Evolutionary conservation across 2,329 filamentous ascomycete genomes (phyloP), one percentile per base, ranked within the genome.

Genomic region (Penicillium rolfsii): DNA sequence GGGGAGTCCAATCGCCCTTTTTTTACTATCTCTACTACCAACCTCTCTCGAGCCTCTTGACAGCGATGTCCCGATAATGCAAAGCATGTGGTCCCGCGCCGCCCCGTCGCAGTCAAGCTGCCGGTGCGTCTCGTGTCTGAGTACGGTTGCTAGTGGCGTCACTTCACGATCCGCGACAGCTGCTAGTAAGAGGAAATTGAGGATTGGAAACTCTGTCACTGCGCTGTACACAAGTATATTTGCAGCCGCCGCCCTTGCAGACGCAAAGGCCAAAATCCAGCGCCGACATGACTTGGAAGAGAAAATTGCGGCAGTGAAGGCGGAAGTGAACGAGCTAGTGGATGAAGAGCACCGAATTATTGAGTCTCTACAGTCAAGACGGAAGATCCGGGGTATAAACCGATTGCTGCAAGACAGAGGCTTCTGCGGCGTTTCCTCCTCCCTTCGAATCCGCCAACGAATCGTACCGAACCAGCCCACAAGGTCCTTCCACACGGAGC

Each of bases 141-240:
- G 73, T 59, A 76, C 75, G 36, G 69, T 66, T 46, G 67, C 72
- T 40, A 74, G 71, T 62, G 73, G 70, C 35, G 64, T 79, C 26
- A 68, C 76, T 24, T 76, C 74, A 53, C 72, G 75, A 58, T 65
- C 75, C 45, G 63, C 73, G 35, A 70, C 75, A 36, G 72, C 75
- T 22, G 72, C 78, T 26, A 74, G 74, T 59, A 75, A 74, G 53
- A 72, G 71, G 65, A 72, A 74, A 35, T 69, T 80, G 57, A 72
- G 75, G 24, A 68, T 79, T 54, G 77, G 74, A n/a, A 79, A 81
- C 63, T 75, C 77, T 0, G 70, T 79, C 28, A 79, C 78, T 0
- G 73, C 74, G n/a, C 68, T 80, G n/a, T 79, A 80, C 64, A 77
- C 76, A 9, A 77, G 77, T 50, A 76, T 81, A 19, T 79, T 80